Evolutionary conservation across 2,329 filamentous ascomycete species (phyloP).

Genomic region (Talaromyces funiculosus): DNA sequence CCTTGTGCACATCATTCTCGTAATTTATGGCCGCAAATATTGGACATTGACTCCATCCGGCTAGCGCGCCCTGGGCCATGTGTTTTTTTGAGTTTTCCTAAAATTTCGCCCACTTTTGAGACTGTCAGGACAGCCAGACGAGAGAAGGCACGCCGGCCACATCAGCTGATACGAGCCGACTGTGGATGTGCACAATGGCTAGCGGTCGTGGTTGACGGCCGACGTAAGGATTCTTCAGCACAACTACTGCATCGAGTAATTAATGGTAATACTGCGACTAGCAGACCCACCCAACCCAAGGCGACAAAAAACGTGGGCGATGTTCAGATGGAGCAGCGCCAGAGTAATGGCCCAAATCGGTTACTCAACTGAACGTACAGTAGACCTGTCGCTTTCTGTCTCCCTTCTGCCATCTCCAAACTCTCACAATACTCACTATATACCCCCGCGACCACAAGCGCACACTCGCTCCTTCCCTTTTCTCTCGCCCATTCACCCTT

Average conservation of each 20-base stretch:
- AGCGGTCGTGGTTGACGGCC: too few species aligned
- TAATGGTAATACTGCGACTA: background rate
- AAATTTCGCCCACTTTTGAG: background rate
- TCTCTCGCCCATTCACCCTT: too few species aligned
- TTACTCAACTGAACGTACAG: too few species aligned
- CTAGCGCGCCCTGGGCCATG: background rate
- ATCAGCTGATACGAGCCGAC: too few species aligned
- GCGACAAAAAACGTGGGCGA: slow-evolving; percentile 10
- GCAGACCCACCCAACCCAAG: background rate
- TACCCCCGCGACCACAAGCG: too few species aligned
- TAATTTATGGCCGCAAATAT: slow-evolving; percentile 1
- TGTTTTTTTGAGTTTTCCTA: slow-evolving; percentile 3
- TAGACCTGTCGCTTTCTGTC: background rate
- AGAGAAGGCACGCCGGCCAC: too few species aligned
- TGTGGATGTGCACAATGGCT: too few species aligned
- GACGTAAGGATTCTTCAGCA: too few species aligned
- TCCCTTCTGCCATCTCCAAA: background rate
- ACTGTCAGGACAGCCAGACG: too few species aligned
- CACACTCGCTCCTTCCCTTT: too few species aligned
- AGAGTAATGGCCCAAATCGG: slow-evolving; percentile 12
- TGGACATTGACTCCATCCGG: background rate
- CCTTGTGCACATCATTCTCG: slow-evolving; percentile 1
- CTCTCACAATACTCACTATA: too few species aligned
- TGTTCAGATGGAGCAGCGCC: background rate
- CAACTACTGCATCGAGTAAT: too few species aligned